These are phyloP conservation scores for Serendipita sp. DNA, from an alignment of 768 basidiomycete species.

Conservation along the genomic window DNA sequence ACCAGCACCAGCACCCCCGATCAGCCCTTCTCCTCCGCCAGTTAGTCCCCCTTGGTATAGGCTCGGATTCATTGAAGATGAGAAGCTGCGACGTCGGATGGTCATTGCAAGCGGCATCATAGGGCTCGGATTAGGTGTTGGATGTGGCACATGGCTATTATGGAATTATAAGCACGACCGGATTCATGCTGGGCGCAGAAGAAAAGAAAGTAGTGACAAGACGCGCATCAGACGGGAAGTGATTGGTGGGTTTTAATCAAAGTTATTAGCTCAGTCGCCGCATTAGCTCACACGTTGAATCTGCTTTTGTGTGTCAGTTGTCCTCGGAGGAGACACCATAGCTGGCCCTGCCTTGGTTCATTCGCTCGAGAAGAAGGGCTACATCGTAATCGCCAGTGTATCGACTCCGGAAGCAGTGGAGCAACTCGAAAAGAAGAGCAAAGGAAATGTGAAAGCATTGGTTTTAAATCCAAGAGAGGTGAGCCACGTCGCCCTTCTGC, in stretches of 20 bases:
- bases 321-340: constrained; percentile 66
- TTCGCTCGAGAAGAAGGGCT: constrained; percentile 62
- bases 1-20: constrained; percentile 39
- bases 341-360: constrained; percentile 54
- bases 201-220: constrained; percentile 17
- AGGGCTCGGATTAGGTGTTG: constrained; percentile 44
- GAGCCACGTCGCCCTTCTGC: constrained; percentile 11
- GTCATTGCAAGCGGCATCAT: constrained; percentile 35
- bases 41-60: constrained; percentile 29
- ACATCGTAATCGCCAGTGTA: constrained; percentile 71
- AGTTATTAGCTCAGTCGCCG: background rate
- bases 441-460: constrained; percentile 67
- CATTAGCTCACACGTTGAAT: constrained; percentile 5
- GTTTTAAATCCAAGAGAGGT: constrained; percentile 71
- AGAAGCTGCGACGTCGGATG: constrained; percentile 40
- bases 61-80: constrained; percentile 36
- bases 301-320: constrained; percentile 29
- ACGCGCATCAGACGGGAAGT: constrained; percentile 23
- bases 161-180: constrained; percentile 15
- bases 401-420: constrained; percentile 48
- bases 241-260: constrained; percentile 20
- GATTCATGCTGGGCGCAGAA: constrained; percentile 13
- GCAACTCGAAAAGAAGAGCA: constrained; percentile 42
- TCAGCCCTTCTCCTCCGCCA: constrained; percentile 33
- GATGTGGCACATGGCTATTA: constrained; percentile 26